These are phyloP conservation scores for Trypethelium eluteriae DNA, from an alignment of 495 filamentous ascomycete genomes.

Conservation along the genomic window DNA sequence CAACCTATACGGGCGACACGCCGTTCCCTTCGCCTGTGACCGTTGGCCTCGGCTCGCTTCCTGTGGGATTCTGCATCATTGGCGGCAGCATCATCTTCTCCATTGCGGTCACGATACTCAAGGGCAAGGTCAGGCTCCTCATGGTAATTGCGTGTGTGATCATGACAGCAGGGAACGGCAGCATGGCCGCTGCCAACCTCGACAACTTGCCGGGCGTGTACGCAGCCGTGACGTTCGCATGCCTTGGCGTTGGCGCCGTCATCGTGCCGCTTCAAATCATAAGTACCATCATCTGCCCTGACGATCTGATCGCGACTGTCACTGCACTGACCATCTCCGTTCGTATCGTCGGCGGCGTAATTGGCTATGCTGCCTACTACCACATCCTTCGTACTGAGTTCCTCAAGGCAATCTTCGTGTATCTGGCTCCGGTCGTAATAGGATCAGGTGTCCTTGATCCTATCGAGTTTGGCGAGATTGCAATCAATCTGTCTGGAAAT, in stretches of 20 bases:
- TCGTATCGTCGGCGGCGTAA: conserved; percentile 30
- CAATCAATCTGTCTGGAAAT: conserved; percentile 1
- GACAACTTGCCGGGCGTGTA: conserved; percentile 27
- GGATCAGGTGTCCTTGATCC: conserved; percentile 2
- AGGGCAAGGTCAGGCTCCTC: conserved; percentile 24
- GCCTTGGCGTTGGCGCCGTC: conserved; percentile 33
- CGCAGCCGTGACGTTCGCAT: conserved; percentile 27
- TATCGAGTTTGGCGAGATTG: not conserved
- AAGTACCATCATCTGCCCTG: conserved; percentile 30
- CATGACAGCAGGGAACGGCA: conserved; percentile 28
- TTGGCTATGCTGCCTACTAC: conserved; percentile 34
- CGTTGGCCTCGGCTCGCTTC: conserved; percentile 28
- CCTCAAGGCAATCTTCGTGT: not conserved
- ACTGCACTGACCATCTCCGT: conserved; percentile 30
- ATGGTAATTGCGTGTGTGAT: conserved; percentile 23
- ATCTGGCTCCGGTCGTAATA: not conserved
- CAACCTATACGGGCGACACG: conserved; percentile 24
- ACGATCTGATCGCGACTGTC: conserved; percentile 32
- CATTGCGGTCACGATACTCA: conserved; percentile 24
- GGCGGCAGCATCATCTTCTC: conserved; percentile 27
- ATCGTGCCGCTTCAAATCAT: conserved; percentile 30
- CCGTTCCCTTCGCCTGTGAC: conserved; percentile 27
- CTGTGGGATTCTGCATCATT: conserved; percentile 29
- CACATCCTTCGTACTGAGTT: conserved; percentile 26
- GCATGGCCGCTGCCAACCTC: conserved; percentile 19